A percentile compares a stretch with the other conserved stretches of the same genome.
These are phyloP conservation scores for Podospora conica DNA, from an alignment of 495 filamentous ascomycete genomes.

Conservation along the genomic window DNA sequence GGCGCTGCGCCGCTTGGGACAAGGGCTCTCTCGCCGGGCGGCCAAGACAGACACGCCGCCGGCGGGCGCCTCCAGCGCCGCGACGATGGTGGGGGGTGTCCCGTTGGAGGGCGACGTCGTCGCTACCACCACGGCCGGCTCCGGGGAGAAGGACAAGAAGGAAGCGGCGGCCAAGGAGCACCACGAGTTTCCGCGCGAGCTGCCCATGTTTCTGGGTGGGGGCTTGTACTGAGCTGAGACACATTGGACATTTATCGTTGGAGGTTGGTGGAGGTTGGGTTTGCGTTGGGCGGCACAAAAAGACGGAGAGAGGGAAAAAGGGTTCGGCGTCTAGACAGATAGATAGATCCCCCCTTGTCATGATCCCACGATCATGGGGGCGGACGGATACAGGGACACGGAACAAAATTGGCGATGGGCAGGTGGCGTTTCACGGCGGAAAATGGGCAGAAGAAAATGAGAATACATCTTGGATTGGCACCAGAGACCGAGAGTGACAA, in stretches of 20 bases:
- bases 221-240: constrained; percentile 5
- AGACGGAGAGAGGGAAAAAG: neutral
- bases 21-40: neutral
- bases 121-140: neutral
- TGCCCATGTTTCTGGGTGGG: constrained; percentile 18
- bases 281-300: constrained; percentile 2
- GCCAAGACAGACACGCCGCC: neutral
- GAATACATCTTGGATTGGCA: neutral
- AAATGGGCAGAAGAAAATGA: neutral
- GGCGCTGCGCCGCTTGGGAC: neutral
- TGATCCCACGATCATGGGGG: neutral
- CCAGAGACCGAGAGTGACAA: neutral
- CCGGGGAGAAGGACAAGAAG: neutral
- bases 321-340: neutral
- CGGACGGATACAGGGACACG: neutral
- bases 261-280: neutral
- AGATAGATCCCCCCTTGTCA: neutral
- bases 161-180: neutral
- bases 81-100: neutral
- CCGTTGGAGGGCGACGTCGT: neutral
- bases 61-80: neutral
- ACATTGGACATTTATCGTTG: neutral
- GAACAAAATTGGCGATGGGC: neutral
- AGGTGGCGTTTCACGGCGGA: neutral
- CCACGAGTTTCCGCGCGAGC: neutral